Evolutionary conservation across 345 rosid species (phyloP).

Genomic region (Psidium friedrichsthalianum): DNA sequence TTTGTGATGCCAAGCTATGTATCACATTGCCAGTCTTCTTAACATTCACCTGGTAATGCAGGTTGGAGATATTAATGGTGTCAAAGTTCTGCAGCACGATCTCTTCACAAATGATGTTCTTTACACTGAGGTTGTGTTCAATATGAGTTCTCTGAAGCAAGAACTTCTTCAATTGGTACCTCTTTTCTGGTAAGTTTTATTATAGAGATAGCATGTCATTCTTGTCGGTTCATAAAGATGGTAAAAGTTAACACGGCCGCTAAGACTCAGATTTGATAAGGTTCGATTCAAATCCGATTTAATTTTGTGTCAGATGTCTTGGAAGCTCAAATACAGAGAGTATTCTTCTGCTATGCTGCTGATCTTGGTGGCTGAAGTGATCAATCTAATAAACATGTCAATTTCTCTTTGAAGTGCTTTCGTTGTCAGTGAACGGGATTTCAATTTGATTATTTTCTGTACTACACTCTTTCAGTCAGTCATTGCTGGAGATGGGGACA

Average conservation of each 20-base stretch:
- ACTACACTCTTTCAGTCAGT: conserved; percentile 47
- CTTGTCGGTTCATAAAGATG: background rate
- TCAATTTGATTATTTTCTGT: background rate
- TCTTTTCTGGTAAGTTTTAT: conserved; percentile 72
- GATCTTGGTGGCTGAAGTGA: background rate
- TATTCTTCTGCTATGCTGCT: background rate
- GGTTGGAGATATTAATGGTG: conserved; percentile 84
- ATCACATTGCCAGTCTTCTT: background rate
- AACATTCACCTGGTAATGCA: conserved; percentile 11
- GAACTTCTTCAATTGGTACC: conserved; percentile 89
- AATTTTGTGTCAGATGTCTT: background rate
- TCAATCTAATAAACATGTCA: background rate
- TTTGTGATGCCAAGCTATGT: background rate
- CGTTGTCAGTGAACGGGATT: background rate
- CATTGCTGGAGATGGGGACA: conserved; percentile 97
- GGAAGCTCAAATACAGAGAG: background rate
- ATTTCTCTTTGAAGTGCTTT: background rate
- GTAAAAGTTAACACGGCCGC: background rate
- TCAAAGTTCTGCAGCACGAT: conserved; percentile 78
- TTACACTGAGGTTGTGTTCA: conserved; percentile 78
- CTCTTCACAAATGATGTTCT: conserved; percentile 94
- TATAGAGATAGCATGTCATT: background rate
- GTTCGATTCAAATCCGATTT: background rate
- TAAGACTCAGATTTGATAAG: background rate
- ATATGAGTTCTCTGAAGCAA: conserved; percentile 74